Base-by-base conservation (phyloP, 2,329 filamentous ascomycete genomes). In the Colletotrichum sp. region DNA sequence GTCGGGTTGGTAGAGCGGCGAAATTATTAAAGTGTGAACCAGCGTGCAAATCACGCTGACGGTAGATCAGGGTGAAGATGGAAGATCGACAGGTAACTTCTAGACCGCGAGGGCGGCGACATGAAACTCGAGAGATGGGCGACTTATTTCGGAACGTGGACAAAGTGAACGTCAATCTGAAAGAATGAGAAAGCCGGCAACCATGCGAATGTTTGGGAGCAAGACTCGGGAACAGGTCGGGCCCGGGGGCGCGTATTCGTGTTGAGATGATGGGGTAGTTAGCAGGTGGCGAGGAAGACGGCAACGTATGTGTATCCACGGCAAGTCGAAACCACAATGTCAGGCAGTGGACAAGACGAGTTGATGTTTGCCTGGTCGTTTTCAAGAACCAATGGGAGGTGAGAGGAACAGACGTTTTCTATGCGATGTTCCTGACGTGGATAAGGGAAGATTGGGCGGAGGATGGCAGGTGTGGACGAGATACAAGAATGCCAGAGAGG, bases 211-310 rank as follows among this genome's bases (percentile, higher is more conserved):
- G 68, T 67, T 57, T 60, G 69, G 63, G 55, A 57, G 34, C 55
- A 62, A 34, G 55, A 39, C 30, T 57, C 69, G 69, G 72, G 55
- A 55, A 63, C 18, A 62, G 59, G 36, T 55, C 39, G 55, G 63
- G 69, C 59, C 72, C 72, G 72, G 39, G 68, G 63, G 72, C 68
- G 69, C 69, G 55, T 75, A 55, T 67, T 75, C 39, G 72, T 63
- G 69, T 75, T 63, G 32, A 72, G 72, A 71, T 44, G 72, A 72
- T 68, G 30, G 72, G 39, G 39, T n/a, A n/a, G 9, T 16, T 13
- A 32, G 32, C 36, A 22, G 18, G 68, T 24, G 36, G 59, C 44
- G 30, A 44, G 48, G 34, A 44, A 44, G 48, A 66, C 34, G 66
- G 44, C 44, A 48, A 65, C 44, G 26, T 22, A n/a, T 22, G 32